A percentile compares a stretch with the other conserved stretches of the same genome.
Conservation (phyloP, 139 green algal genomes). For the Auxenochlorella pyrenoidosa region DNA sequence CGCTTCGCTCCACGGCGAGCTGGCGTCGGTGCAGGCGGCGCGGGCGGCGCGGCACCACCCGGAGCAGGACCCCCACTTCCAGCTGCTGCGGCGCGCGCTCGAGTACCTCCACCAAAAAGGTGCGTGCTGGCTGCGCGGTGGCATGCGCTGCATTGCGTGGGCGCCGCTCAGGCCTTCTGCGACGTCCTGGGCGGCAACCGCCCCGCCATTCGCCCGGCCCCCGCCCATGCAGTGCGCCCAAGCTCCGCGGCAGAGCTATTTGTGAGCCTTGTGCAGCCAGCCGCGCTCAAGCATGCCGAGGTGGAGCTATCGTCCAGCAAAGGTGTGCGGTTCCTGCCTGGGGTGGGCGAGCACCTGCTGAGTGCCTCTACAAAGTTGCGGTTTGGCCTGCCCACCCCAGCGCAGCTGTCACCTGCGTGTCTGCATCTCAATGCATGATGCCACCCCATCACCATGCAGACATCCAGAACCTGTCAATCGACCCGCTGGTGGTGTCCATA, state of each 20-base stretch:
- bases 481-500: constrained; percentile 34
- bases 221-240: constrained; percentile 36
- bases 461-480: neutral
- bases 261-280: constrained; percentile 32
- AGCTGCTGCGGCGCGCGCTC: constrained; percentile 18
- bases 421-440: no score
- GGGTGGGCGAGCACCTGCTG: neutral
- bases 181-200: no score
- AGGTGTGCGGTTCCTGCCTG: no score
- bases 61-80: constrained; percentile 27
- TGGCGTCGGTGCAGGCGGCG: neutral
- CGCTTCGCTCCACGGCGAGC: constrained; percentile 21
- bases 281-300: constrained; percentile 19
- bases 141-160: no score
- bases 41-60: neutral
- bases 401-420: no score
- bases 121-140: neutral
- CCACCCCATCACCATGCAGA: neutral
- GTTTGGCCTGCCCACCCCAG: no score
- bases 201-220: neutral
- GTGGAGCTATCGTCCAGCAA: neutral
- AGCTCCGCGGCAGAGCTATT: constrained; percentile 46
- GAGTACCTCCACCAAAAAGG: constrained; percentile 20
- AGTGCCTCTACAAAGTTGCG: no score
- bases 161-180: no score